Evolutionary conservation across 305 asterid genomes (phyloP).

Genomic region (Plantago coronopus): DNA sequence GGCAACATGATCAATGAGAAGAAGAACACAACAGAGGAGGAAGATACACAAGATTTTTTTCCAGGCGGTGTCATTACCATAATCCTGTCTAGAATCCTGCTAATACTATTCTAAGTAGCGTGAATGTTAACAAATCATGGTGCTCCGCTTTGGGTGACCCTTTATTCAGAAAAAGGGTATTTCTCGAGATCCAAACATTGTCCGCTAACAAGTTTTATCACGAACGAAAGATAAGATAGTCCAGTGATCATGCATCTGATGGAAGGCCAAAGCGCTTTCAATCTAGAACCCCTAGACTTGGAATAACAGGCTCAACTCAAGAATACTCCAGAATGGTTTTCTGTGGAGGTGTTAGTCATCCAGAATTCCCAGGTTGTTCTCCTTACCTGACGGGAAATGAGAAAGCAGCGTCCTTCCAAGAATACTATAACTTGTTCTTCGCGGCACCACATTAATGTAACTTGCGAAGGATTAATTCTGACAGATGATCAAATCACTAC

Average conservation of each 20-base stretch:
- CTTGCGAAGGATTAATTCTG: too few relatives aligned
- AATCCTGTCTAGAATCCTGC: constrained; percentile 1
- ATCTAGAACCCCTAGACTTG: background rate
- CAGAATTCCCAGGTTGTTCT: background rate
- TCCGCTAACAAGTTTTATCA: background rate
- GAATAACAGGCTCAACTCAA: background rate
- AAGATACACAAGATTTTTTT: background rate
- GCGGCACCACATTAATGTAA: background rate
- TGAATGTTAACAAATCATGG: constrained; percentile 1
- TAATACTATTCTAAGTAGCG: constrained; percentile 1
- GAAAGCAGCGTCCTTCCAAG: background rate
- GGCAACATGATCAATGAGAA: background rate
- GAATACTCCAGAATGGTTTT: too few relatives aligned
- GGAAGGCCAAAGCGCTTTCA: background rate
- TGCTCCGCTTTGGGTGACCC: background rate
- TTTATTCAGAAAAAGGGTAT: background rate
- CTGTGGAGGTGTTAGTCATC: background rate
- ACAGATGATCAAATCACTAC: too few relatives aligned
- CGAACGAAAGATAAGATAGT: too few relatives aligned
- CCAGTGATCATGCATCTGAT: constrained; percentile 2
- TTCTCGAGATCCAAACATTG: background rate
- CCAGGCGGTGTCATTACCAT: background rate
- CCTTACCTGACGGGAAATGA: background rate
- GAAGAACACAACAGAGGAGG: background rate
- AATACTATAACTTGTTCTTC: background rate